Evolutionary conservation across 331 rosid genomes (phyloP), one percentile per base, ranked within the genome.

Genomic region (Quercus phellos): DNA sequence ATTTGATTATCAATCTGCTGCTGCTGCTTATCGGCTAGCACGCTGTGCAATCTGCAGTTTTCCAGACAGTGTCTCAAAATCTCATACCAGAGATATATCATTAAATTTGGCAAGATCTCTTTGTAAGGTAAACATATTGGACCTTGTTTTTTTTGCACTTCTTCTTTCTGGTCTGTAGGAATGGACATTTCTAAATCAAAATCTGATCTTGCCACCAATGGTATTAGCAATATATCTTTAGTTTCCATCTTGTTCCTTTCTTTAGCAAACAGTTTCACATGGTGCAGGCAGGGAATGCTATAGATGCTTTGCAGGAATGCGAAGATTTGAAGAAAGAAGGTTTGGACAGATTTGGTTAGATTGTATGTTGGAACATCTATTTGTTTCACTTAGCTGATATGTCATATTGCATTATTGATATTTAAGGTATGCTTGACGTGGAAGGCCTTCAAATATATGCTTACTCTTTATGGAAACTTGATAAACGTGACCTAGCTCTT

Each of bases 21-120:
- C 84, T 73, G 55, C 82, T 66, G 89, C 86, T 60, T 94, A 90
- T 84, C 85, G 91, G 81, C 73, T 89, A 80, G 98, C 98, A 61
- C 91, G 88, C 53, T 84, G 78, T 82, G 87, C 95, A 50, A 38
- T 89, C 67, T 77, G 71, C 67, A 71, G 74, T 77, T 68, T 55
- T 32, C 81, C 93, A 51, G 6, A 74, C 81, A 54, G 66, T 83
- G 82, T 74, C 81, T 73, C 85, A 79, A 88, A 81, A 76, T 77
- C 91, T 55, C 82, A 71, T 73, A 80, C 82, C 43, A 87, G 78
- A 77, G 95, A 92, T 77, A 77, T 94, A 74, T 82, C 97, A 51
- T 80, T 89, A 77, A 94, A 94, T 88, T 86, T 94, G 89, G 97
- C 95, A 46, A 88, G 97, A 70, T 81, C 95, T 54, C 97, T 94